Evolutionary conservation across 1,139 yeast species (phyloP).

Genomic region (Taphrina wiesneri): DNA sequence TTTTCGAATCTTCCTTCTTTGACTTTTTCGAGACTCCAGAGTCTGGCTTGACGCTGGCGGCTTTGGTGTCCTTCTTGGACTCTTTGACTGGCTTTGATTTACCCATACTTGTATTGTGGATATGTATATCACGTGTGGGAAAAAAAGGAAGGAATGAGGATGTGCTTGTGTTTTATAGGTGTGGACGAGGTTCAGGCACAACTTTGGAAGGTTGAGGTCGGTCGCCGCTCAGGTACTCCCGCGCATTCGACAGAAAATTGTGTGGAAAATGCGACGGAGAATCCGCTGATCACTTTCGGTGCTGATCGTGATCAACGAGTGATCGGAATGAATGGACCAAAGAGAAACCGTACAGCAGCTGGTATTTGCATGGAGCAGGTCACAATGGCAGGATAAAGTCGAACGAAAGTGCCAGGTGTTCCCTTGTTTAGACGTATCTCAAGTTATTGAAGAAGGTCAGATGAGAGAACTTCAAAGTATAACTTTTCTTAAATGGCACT

Average conservation of each 20-base stretch:
- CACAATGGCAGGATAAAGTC: no score
- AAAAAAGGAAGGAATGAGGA: background rate
- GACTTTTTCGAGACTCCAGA: constrained; percentile 38
- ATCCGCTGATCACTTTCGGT: background rate
- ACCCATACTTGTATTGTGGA: constrained; percentile 10
- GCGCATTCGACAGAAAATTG: background rate
- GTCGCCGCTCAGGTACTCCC: background rate
- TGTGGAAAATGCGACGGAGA: background rate
- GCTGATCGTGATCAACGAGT: background rate
- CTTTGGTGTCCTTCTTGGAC: constrained; percentile 36
- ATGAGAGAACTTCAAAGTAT: no score
- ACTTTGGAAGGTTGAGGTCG: background rate
- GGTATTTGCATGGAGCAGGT: no score
- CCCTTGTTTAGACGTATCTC: no score
- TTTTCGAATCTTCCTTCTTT: constrained; percentile 28
- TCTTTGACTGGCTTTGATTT: constrained; percentile 31
- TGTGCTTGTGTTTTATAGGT: background rate
- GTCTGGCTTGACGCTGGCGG: constrained; percentile 38
- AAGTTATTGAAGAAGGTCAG: no score
- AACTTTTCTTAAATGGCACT: no score
- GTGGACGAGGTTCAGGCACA: background rate
- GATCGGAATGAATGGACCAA: background rate
- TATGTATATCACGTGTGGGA: background rate
- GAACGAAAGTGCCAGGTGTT: no score
- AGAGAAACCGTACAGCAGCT: background rate